phyloP scores from a whole-genome alignment of 2,329 filamentous ascomycete species.

The Sarocladium oryzae region DNA sequence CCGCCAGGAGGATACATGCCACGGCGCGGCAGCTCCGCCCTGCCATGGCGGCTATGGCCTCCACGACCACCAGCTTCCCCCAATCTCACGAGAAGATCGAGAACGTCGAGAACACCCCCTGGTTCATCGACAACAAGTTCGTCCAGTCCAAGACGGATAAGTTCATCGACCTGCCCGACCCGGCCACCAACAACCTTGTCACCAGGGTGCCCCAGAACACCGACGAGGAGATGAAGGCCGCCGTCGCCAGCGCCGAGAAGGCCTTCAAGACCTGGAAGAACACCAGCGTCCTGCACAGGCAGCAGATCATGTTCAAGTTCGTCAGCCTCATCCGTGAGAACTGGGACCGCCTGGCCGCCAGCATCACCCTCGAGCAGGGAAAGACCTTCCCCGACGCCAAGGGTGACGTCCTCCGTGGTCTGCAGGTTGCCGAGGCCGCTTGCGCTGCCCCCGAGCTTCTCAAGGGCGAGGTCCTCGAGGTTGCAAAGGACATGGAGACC shows the following conservation, averaged over 20 bases:
- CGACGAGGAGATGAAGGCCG: slow-evolving; percentile 66
- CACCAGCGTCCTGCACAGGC: slow-evolving; percentile 65
- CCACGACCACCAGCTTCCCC: slow-evolving; percentile 56
- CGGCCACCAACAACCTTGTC: slow-evolving; percentile 78
- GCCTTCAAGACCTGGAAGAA: slow-evolving; percentile 69
- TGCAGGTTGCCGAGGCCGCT: slow-evolving; percentile 80
- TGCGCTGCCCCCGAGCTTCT: slow-evolving; percentile 75
- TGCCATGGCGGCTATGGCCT: slow-evolving; percentile 42
- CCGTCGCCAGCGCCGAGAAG: slow-evolving; percentile 67
- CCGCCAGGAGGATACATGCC: slow-evolving; percentile 49
- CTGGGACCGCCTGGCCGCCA: slow-evolving; percentile 77
- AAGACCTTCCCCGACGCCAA: slow-evolving; percentile 81
- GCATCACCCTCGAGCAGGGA: slow-evolving; percentile 82
- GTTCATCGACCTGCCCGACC: slow-evolving; percentile 77
- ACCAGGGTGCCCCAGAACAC: slow-evolving; percentile 80
- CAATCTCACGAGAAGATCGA: slow-evolving; percentile 65
- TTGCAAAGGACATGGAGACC: slow-evolving; percentile 87
- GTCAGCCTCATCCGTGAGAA: slow-evolving; percentile 73
- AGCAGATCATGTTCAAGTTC: slow-evolving; percentile 86
- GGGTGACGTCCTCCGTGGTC: slow-evolving; percentile 73
- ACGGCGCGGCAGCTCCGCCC: slow-evolving; percentile 50
- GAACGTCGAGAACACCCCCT: slow-evolving; percentile 64
- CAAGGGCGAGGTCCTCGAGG: slow-evolving; percentile 77
- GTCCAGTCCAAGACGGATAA: slow-evolving; percentile 58
- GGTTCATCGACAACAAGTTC: slow-evolving; percentile 79